A percentile compares a stretch with the other conserved stretches of the same genome.
Evolutionary conservation across 306 rosid species (phyloP).

Genomic region (Ormosia emarginata): DNA sequence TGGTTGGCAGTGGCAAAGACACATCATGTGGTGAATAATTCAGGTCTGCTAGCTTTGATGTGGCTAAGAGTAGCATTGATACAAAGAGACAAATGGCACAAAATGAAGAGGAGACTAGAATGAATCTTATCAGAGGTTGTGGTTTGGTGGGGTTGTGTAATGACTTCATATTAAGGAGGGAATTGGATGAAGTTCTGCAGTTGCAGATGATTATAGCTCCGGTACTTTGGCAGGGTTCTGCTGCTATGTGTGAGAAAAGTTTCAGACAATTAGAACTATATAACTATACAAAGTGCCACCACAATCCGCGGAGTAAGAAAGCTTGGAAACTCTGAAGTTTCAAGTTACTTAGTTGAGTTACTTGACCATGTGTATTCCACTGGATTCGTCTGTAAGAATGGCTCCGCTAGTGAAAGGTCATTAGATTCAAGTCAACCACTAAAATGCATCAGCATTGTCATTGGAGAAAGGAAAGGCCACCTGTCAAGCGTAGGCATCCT

Average conservation of each 20-base stretch:
- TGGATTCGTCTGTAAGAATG: no score
- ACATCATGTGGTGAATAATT: background rate
- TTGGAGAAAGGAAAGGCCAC: background rate
- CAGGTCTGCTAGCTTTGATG: background rate
- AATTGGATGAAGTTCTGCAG: background rate
- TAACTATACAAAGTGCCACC: background rate
- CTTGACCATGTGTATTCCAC: background rate
- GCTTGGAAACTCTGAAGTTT: constrained; percentile 13
- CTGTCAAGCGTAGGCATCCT: background rate
- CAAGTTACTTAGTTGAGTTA: background rate
- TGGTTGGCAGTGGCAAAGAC: constrained; percentile 25
- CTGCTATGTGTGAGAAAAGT: background rate
- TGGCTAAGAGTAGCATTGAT: constrained; percentile 29
- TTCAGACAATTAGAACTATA: background rate
- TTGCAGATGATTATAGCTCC: background rate
- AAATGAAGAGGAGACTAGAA: constrained; percentile 42
- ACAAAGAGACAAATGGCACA: constrained; percentile 38
- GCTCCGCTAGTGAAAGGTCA: no score
- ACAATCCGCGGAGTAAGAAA: constrained; percentile 19
- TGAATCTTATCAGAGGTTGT: constrained; percentile 29
- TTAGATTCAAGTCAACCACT: background rate
- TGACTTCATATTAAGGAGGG: constrained; percentile 43
- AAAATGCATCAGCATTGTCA: background rate
- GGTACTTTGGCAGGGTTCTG: background rate
- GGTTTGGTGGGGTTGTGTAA: constrained; percentile 21